Percentiles rank a stretch among this genome's conserved stretches.
These are phyloP conservation scores for Taiozyma sp. DNA, from an alignment of 1,139 yeast species.

Conservation along the genomic window DNA sequence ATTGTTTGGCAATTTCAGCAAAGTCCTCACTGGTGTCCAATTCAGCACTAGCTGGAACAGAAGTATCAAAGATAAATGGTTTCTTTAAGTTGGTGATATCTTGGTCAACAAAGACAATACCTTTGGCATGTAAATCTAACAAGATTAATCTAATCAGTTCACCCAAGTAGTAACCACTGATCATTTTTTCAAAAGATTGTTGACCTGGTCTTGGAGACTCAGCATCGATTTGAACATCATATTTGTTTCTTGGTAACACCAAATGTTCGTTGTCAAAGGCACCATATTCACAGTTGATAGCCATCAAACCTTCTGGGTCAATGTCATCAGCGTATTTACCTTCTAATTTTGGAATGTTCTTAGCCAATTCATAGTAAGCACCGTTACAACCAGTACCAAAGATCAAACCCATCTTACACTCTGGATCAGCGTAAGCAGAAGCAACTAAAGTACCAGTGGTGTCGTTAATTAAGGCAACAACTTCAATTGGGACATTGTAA, in stretches of 20 bases:
- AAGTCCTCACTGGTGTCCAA: conserved; percentile 83
- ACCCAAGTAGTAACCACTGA: conserved; percentile 94
- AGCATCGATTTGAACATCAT: conserved; percentile 73
- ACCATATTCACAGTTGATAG: conserved; percentile 98
- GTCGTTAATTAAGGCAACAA: conserved; percentile 92
- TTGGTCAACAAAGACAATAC: conserved; percentile 65
- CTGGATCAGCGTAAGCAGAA: conserved; percentile 85
- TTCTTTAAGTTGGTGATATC: conserved; percentile 54
- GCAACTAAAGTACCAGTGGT: conserved; percentile 98
- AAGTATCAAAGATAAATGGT: conserved; percentile 79
- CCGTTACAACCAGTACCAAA: conserved; percentile 99
- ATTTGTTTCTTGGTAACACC: conserved; percentile 85
- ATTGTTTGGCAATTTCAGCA: conserved; percentile 66
- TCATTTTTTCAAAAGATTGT: conserved; percentile 96
- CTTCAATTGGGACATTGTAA: conserved; percentile 69
- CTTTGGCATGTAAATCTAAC: conserved; percentile 63
- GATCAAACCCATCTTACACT: conserved; percentile 89
- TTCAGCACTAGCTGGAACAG: conserved; percentile 82
- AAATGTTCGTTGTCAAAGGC: conserved; percentile 90
- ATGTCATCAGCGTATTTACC: conserved; percentile 68
- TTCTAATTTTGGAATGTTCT: conserved; percentile 77
- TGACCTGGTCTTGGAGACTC: conserved; percentile 96
- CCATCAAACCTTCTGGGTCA: conserved; percentile 68
- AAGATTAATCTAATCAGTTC: conserved; percentile 82
- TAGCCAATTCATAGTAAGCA: conserved; percentile 82